phyloP scores from a whole-genome alignment of 345 rosid genomes.

The Gossypium mustelinum region DNA sequence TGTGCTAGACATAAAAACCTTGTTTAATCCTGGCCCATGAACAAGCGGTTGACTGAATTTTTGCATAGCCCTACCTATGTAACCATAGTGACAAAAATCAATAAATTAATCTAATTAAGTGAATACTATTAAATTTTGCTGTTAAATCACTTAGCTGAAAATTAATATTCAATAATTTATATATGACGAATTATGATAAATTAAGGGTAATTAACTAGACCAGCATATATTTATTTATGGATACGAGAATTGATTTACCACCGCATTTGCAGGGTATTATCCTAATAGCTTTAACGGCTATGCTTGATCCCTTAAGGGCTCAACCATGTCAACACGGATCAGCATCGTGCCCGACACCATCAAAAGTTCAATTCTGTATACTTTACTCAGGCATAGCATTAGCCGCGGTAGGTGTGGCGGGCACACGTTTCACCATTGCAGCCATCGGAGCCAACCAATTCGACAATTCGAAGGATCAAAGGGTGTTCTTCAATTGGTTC shows the following conservation, averaged over 20 bases:
- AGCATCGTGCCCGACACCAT: conserved; percentile 28
- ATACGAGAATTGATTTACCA: neutral
- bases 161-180: too few relatives aligned
- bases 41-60: too few relatives aligned
- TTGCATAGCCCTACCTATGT: too few relatives aligned
- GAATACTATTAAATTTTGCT: too few relatives aligned
- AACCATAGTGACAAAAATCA: too few relatives aligned
- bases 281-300: conserved; percentile 34
- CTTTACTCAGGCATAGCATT: conserved; percentile 40
- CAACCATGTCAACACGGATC: conserved; percentile 28
- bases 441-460: conserved; percentile 50
- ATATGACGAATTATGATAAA: too few relatives aligned
- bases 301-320: conserved; percentile 34
- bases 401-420: conserved; percentile 28
- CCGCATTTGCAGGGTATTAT: conserved; percentile 32
- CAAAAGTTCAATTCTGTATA: conserved; percentile 31
- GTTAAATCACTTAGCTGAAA: too few relatives aligned
- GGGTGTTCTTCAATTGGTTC: conserved; percentile 49
- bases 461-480: conserved; percentile 30
- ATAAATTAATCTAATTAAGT: too few relatives aligned
- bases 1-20: too few relatives aligned
- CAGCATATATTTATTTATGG: too few relatives aligned
- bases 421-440: conserved; percentile 34
- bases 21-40: too few relatives aligned
- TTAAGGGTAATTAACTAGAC: too few relatives aligned